phyloP scores from a whole-genome alignment of 768 basidiomycete genomes.

The Boletus sp. region DNA sequence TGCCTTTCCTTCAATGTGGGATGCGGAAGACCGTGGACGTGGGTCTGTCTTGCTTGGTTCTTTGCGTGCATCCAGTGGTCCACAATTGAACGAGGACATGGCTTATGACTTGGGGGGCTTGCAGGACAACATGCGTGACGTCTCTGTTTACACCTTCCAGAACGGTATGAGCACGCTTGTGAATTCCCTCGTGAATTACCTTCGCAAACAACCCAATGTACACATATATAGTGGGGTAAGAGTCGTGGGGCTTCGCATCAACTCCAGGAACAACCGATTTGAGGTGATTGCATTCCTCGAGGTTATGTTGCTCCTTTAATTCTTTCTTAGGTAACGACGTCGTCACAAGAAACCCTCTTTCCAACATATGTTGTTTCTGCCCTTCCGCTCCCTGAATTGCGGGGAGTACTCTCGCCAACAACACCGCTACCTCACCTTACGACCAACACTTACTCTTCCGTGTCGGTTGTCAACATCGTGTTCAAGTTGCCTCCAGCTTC shows the following conservation, averaged over 20 bases:
- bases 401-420: constrained; percentile 39
- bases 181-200: constrained; percentile 45
- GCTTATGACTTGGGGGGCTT: constrained; percentile 52
- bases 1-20: constrained; percentile 72
- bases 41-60: constrained; percentile 71
- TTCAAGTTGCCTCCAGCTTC: constrained; percentile 50
- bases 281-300: constrained; percentile 37
- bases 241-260: constrained; percentile 34
- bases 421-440: constrained; percentile 58
- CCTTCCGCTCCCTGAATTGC: constrained; percentile 58
- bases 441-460: constrained; percentile 71
- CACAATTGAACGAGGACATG: constrained; percentile 3
- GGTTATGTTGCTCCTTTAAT: constrained; percentile 2
- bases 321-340: constrained; percentile 31
- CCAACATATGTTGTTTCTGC: constrained; percentile 77
- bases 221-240: constrained; percentile 44
- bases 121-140: constrained; percentile 45
- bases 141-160: constrained; percentile 77
- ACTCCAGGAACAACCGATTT: constrained; percentile 36
- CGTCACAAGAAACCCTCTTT: constrained; percentile 32
- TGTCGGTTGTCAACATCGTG: constrained; percentile 86
- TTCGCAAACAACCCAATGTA: constrained; percentile 55
- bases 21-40: constrained; percentile 59
- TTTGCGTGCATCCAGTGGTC: constrained; percentile 27
- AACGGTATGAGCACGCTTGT: constrained; percentile 74